A percentile compares a stretch with the other conserved stretches of the same genome.
Conservation (phyloP, 805 yeast species). For the Metschnikowia dekortorum region DNA sequence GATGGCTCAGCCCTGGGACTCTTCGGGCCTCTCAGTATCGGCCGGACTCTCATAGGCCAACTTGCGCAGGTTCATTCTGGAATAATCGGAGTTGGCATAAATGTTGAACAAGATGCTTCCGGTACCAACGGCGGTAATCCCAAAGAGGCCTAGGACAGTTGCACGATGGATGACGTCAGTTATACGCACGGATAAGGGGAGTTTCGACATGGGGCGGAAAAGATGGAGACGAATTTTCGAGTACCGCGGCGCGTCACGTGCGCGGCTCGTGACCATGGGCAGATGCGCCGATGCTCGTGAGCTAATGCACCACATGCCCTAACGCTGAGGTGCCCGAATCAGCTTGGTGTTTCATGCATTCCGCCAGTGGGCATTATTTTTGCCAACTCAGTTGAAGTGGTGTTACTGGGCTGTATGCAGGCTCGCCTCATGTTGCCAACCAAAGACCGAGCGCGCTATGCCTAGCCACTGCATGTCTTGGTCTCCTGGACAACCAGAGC, state of each 20-base stretch:
- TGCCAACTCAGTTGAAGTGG: too few species aligned
- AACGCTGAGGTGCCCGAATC: too few species aligned
- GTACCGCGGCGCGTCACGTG: not conserved
- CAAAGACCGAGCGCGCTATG: too few species aligned
- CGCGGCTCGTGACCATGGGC: not conserved
- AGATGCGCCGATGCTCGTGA: too few species aligned
- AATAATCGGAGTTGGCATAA: slow-evolving; percentile 42
- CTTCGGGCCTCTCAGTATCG: not conserved
- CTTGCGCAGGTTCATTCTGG: slow-evolving; percentile 38
- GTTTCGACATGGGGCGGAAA: slow-evolving; percentile 19
- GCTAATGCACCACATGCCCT: too few species aligned
- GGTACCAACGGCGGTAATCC: slow-evolving; percentile 38
- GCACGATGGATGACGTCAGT: slow-evolving; percentile 42
- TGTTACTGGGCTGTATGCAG: too few species aligned
- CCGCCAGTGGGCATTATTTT: too few species aligned
- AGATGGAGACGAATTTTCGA: not conserved
- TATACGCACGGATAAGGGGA: slow-evolving; percentile 40
- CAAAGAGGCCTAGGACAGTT: slow-evolving; percentile 33
- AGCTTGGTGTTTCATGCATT: too few species aligned
- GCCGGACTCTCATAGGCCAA: slow-evolving; percentile 29
- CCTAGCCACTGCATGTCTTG: too few species aligned
- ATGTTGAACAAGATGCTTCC: slow-evolving; percentile 38
- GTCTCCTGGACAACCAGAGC: too few species aligned
- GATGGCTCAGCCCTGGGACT: not conserved
- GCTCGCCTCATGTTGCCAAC: too few species aligned